Conservation (phyloP, 306 rosid genomes). For the Bauhinia variegata region DNA sequence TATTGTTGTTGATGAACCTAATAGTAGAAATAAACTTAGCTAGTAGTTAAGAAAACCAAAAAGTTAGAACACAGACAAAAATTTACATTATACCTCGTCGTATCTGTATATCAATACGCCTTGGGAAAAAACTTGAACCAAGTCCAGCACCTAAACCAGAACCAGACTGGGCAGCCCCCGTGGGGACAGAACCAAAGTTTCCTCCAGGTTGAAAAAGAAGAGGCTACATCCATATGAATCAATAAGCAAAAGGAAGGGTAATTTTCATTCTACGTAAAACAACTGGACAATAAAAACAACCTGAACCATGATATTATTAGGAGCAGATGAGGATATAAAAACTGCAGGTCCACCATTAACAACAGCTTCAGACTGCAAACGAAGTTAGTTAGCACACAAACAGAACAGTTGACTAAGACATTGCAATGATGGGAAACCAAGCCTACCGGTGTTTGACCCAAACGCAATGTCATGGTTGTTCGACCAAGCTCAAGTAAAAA, state of each 20-base stretch:
- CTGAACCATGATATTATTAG: constrained; percentile 99
- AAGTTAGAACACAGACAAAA: constrained; percentile 16
- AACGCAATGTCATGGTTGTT: constrained; percentile 79
- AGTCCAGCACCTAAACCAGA: constrained; percentile 69
- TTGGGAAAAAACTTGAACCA: constrained; percentile 71
- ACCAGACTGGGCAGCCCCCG: constrained; percentile 70
- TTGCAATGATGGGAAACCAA: constrained; percentile 32
- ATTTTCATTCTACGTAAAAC: constrained; percentile 33
- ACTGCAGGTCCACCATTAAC: constrained; percentile 98
- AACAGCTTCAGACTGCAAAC: constrained; percentile 87
- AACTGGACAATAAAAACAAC: constrained; percentile 43
- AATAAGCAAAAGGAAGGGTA: constrained; percentile 47
- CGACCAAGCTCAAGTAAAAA: constrained; percentile 97
- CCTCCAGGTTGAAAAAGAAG: constrained; percentile 83
- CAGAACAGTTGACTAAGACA: constrained; percentile 32
- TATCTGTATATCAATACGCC: constrained; percentile 97
- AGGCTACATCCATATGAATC: constrained; percentile 67
- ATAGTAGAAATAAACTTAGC: constrained; percentile 30
- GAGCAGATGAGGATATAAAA: constrained; percentile 86
- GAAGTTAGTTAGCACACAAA: constrained; percentile 35
- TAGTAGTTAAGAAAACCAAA: constrained; percentile 22
- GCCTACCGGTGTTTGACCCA: constrained; percentile 88
- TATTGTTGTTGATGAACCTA: constrained; percentile 69
- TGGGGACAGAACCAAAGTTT: constrained; percentile 75
- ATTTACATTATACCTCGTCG: constrained; percentile 65